A percentile compares a stretch with the other conserved stretches of the same genome.
Evolutionary conservation across 495 filamentous ascomycete genomes (phyloP).

Genomic region (Penicillium herquei): DNA sequence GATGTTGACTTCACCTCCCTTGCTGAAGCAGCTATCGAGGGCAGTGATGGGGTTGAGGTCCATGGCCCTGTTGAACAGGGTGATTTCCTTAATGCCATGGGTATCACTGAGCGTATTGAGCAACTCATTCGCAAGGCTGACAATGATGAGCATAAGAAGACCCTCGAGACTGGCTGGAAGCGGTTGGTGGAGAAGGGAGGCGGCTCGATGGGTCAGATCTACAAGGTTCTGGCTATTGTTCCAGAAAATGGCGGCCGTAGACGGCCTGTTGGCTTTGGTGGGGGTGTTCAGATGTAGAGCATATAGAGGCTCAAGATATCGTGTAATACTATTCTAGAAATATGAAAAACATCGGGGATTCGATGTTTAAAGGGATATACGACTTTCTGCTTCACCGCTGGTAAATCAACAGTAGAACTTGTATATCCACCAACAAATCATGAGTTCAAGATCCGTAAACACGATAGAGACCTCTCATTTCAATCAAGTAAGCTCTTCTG

Average conservation of each 20-base stretch:
- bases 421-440: too few species aligned
- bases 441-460: too few species aligned
- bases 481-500: too few species aligned
- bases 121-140: constrained; percentile 54
- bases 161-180: constrained; percentile 72
- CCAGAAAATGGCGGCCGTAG: constrained; percentile 72
- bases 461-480: too few species aligned
- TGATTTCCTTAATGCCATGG: constrained; percentile 73
- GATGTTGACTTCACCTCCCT: constrained; percentile 90
- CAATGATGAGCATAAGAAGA: constrained; percentile 53
- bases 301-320: not conserved
- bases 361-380: too few species aligned
- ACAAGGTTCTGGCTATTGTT: constrained; percentile 89
- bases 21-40: constrained; percentile 73
- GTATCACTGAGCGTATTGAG: constrained; percentile 73
- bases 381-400: too few species aligned
- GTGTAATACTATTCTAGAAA: too few species aligned
- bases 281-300: constrained; percentile 50
- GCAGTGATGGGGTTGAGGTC: constrained; percentile 78
- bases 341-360: too few species aligned
- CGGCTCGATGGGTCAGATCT: constrained; percentile 87
- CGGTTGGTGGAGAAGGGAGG: constrained; percentile 74
- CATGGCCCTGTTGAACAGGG: constrained; percentile 92
- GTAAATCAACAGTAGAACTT: too few species aligned
- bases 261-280: constrained; percentile 89